Evolutionary conservation across 495 filamentous ascomycete genomes (phyloP).

Genomic region (Haplographium delicatum): DNA sequence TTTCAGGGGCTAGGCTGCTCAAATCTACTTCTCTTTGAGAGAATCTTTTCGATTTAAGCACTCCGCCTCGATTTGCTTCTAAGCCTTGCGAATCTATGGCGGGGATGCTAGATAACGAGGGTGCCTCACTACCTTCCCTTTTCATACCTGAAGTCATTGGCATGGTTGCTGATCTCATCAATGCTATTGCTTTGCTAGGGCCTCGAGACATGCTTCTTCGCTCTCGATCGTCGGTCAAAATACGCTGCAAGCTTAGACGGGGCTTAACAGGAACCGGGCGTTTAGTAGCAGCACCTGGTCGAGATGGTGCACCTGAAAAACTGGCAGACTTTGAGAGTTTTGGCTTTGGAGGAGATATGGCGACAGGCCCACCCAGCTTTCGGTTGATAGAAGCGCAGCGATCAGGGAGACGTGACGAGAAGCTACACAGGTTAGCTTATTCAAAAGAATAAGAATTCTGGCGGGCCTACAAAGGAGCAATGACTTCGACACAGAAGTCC

Average conservation of each 20-base stretch:
- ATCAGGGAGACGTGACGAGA: constrained; percentile 75
- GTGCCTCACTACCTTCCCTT: constrained; percentile 56
- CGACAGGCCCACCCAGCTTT: constrained; percentile 75
- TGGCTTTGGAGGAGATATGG: constrained; percentile 55
- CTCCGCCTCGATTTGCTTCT: constrained; percentile 38
- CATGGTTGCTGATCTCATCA: constrained; percentile 68
- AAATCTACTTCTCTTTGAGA: constrained; percentile 67
- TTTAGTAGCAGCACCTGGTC: constrained; percentile 53
- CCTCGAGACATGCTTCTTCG: constrained; percentile 39
- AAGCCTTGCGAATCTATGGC: constrained; percentile 24
- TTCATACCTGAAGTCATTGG: constrained; percentile 52
- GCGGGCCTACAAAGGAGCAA: constrained; percentile 75
- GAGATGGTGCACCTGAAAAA: constrained; percentile 25
- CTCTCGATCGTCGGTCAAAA: constrained; percentile 60
- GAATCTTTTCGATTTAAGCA: constrained; percentile 54
- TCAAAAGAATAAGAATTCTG: neutral
- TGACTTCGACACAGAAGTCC: constrained; percentile 87
- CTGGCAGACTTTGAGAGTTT: constrained; percentile 38
- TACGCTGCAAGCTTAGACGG: constrained; percentile 61
- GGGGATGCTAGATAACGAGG: constrained; percentile 46
- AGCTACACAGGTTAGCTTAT: constrained; percentile 43
- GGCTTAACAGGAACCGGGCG: constrained; percentile 43
- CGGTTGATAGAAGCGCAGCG: constrained; percentile 73
- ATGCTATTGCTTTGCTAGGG: constrained; percentile 45
- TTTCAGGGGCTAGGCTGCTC: constrained; percentile 41